phyloP scores from a whole-genome alignment of 495 filamentous ascomycete species.

The Aspergillus wentii region DNA sequence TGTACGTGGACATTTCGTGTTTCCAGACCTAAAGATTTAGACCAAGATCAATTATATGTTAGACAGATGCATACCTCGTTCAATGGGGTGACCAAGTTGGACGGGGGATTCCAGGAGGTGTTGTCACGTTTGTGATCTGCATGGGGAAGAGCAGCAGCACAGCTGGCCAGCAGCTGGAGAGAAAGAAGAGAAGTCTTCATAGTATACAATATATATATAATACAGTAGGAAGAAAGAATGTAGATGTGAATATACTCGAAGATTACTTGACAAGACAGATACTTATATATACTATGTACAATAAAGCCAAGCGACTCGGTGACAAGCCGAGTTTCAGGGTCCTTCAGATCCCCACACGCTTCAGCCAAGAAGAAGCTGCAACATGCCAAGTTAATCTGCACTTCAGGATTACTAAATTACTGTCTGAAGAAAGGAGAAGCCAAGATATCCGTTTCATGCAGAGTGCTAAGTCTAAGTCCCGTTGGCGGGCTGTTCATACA shows the following conservation, averaged over 20 bases:
- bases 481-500: conserved; percentile 18
- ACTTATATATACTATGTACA: too few relatives aligned
- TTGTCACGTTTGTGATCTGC: conserved; percentile 5
- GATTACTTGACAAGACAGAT: too few relatives aligned
- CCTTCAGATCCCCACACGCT: too few relatives aligned
- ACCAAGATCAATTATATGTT: background rate
- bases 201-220: too few relatives aligned
- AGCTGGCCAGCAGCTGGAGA: conserved; percentile 17
- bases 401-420: too few relatives aligned
- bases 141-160: conserved; percentile 7
- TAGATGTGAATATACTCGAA: too few relatives aligned
- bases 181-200: conserved; percentile 12
- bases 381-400: too few relatives aligned
- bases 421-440: too few relatives aligned
- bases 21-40: conserved; percentile 11
- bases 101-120: conserved; percentile 9
- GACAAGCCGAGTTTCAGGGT: too few relatives aligned
- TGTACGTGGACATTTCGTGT: conserved; percentile 10
- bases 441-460: too few relatives aligned
- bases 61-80: conserved; percentile 4
- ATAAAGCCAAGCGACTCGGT: too few relatives aligned
- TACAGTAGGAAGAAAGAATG: background rate
- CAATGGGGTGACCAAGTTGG: conserved; percentile 8
- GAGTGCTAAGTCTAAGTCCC: conserved; percentile 10
- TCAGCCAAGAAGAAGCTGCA: too few relatives aligned